Conservation (phyloP, 352 stramenopile species). For the Globisporangium alternatum region DNA sequence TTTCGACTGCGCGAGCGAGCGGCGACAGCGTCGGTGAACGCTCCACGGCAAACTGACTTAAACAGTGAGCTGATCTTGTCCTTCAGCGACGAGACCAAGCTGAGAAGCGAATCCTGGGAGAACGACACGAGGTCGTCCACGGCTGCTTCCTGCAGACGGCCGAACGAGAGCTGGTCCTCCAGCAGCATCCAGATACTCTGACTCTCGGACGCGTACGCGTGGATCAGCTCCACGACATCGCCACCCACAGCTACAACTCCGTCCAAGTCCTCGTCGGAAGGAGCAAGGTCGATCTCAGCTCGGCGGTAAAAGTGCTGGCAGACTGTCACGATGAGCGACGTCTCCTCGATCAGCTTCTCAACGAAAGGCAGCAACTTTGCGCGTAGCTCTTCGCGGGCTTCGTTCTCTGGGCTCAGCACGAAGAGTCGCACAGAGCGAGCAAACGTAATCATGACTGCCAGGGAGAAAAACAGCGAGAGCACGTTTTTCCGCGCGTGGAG, state of each 20-base stretch:
- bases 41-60: conserved; percentile 74
- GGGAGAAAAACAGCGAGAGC: conserved; percentile 48
- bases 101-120: conserved; percentile 40
- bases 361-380: conserved; percentile 32
- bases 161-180: conserved; percentile 34
- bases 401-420: conserved; percentile 24
- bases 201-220: conserved; percentile 49
- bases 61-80: conserved; percentile 60
- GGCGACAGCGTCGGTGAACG: conserved; percentile 72
- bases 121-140: conserved; percentile 44
- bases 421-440: conserved; percentile 30
- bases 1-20: conserved; percentile 30
- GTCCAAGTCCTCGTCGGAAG: conserved; percentile 67
- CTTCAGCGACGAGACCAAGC: conserved; percentile 50
- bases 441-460: conserved; percentile 57
- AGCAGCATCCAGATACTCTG: conserved; percentile 40
- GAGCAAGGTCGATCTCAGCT: conserved; percentile 62
- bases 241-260: conserved; percentile 57
- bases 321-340: conserved; percentile 41
- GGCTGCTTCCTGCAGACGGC: conserved; percentile 14
- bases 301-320: conserved; percentile 62
- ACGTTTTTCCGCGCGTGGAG: conserved; percentile 49
- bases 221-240: conserved; percentile 52
- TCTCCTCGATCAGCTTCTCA: conserved; percentile 45
- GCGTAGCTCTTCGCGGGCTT: conserved; percentile 26